These are phyloP conservation scores for Nissolia schottii DNA, from an alignment of 306 rosid species.

Conservation along the genomic window DNA sequence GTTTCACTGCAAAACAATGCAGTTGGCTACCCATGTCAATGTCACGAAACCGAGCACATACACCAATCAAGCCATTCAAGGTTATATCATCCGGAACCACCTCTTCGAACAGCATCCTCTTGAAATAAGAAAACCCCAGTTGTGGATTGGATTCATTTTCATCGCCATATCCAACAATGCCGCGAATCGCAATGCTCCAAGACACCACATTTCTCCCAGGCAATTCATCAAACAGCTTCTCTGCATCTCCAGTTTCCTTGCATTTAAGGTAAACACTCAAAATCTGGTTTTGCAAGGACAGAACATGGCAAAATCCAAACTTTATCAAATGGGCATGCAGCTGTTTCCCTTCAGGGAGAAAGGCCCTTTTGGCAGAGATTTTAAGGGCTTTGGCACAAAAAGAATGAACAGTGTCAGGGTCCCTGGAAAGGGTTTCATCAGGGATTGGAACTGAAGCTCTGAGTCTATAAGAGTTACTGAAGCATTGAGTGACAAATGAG, in stretches of 20 bases:
- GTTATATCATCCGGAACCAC: conserved; percentile 56
- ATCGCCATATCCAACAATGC: conserved; percentile 31
- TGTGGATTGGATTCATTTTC: background rate
- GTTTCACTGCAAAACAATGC: conserved; percentile 56
- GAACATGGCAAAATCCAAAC: conserved; percentile 42
- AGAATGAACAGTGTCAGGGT: conserved; percentile 24
- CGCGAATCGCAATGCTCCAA: conserved; percentile 62
- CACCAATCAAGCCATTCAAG: conserved; percentile 48
- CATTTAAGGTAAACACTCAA: conserved; percentile 47
- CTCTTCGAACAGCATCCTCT: conserved; percentile 50
- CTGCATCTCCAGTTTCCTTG: conserved; percentile 37
- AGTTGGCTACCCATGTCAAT: conserved; percentile 49
- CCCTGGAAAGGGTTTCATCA: conserved; percentile 33
- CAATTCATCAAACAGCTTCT: conserved; percentile 67
- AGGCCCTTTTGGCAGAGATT: conserved; percentile 44
- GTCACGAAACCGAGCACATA: conserved; percentile 42
- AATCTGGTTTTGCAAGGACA: conserved; percentile 50
- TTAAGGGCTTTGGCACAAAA: conserved; percentile 54
- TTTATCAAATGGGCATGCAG: conserved; percentile 56
- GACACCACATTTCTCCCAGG: conserved; percentile 58
- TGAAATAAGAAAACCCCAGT: conserved; percentile 43
- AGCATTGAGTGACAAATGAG: conserved; percentile 16
- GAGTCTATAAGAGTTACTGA: conserved; percentile 19
- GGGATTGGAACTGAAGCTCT: conserved; percentile 25
- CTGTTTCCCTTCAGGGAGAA: conserved; percentile 55